Evolutionary conservation across 2,329 filamentous ascomycete species (phyloP).

Genomic region (Fusarium lyarnte): DNA sequence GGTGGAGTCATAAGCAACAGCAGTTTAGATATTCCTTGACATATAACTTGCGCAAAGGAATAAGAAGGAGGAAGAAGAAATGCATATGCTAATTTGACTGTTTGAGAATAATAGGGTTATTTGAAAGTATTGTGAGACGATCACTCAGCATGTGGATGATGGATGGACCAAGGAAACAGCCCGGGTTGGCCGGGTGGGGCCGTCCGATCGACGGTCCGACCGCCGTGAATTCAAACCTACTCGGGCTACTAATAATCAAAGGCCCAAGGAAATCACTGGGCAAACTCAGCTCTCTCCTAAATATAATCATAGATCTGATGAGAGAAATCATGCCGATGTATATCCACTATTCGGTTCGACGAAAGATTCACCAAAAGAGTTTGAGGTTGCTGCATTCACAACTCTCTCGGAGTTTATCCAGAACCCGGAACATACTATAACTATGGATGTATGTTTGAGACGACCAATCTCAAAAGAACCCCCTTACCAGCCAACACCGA

Average conservation of each 20-base stretch:
- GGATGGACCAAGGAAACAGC: background rate
- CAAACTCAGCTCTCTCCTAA: background rate
- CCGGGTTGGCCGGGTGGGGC: conserved; percentile 30
- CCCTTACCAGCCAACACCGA: background rate
- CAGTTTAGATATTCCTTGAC: background rate
- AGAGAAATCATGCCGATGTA: background rate
- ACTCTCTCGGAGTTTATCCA: conserved; percentile 22
- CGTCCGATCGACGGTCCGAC: conserved; percentile 25
- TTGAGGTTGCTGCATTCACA: background rate
- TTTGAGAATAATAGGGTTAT: background rate
- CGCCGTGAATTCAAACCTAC: conserved; percentile 10
- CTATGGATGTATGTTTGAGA: background rate
- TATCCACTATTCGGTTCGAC: background rate
- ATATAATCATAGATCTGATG: no score
- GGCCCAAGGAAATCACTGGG: background rate
- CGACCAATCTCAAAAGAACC: background rate
- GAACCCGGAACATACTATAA: conserved; percentile 7
- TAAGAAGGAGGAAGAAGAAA: background rate
- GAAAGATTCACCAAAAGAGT: background rate
- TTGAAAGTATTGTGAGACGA: background rate
- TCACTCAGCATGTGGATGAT: background rate
- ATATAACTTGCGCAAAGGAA: background rate
- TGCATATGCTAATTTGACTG: background rate
- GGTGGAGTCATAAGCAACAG: background rate
- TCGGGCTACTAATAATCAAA: background rate